Conservation (phyloP, 2,329 filamentous ascomycete species). For the Lanzia echinophila region DNA sequence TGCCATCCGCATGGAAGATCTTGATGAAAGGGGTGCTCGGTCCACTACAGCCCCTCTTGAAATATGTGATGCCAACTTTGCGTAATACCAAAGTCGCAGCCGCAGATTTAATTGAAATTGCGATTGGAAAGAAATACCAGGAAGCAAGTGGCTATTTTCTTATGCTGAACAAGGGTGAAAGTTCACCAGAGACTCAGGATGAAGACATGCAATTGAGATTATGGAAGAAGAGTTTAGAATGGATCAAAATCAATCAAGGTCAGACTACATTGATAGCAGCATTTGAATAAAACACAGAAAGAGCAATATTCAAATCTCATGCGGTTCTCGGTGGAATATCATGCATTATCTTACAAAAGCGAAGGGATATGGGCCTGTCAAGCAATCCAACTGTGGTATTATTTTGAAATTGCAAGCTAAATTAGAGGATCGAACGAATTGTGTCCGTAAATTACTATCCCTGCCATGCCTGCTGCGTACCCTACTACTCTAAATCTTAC, state of each 20-base stretch:
- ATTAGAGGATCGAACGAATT: too few species aligned
- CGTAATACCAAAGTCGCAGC: not conserved
- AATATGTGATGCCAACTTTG: not conserved
- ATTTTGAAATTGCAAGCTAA: too few species aligned
- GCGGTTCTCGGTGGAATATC: too few species aligned
- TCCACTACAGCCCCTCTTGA: not conserved
- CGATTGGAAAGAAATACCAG: not conserved
- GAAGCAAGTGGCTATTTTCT: not conserved
- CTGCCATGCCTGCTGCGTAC: too few species aligned
- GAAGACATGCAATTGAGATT: not conserved
- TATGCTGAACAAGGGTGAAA: not conserved
- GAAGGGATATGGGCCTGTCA: too few species aligned
- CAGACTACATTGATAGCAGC: not conserved
- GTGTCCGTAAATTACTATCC: too few species aligned
- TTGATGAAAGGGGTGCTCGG: not conserved
- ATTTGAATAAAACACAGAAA: not conserved
- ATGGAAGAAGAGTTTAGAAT: not conserved
- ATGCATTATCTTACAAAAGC: too few species aligned
- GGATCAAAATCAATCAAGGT: not conserved
- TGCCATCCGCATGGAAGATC: not conserved
- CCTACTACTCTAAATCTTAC: too few species aligned
- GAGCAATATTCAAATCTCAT: too few species aligned
- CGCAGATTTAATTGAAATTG: not conserved
- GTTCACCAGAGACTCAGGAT: not conserved
- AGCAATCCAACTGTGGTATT: too few species aligned